Base-by-base conservation (phyloP, 495 filamentous ascomycete species). In the Penicillium simplicissimum region DNA sequence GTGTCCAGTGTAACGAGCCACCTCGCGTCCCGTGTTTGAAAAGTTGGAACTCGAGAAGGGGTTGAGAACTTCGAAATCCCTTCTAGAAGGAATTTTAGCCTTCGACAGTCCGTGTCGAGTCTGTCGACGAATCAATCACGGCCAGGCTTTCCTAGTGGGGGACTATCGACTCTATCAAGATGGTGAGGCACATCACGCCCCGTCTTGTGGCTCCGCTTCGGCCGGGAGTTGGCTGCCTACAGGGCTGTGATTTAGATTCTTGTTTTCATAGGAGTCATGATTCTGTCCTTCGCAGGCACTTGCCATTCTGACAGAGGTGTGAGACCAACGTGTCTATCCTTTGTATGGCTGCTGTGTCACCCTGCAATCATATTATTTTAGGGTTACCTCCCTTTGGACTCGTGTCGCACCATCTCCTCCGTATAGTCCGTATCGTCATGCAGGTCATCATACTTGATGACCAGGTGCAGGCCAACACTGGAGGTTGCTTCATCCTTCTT, bases 1-100 rank as follows among this genome's bases (percentile, higher is more conserved):
- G 45, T 25, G 38, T 57, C 52, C n/a, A 15, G 38, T 43, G 40
- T 43, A 52, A 53, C 43, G 48, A 53, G 53, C 60, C 55, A 45
- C 54, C 23, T 52, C 36, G 59, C 45, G 57, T 56, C 56, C 61
- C 56, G 59, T 62, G 61, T 66, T 36, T 52, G 28, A 15, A 33
- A 17, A 33, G 25, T 7, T 2, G 19, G 42, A 25, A 25, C 40
- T 25, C n/a, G n/a, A n/a, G n/a, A n/a, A n/a, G n/a, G n/a, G n/a
- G n/a, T n/a, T 13, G 43, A 25, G 34, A 35, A 31, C 19, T 33
- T 37, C 28, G 8, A 38, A 55, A 71, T 67, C 47, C 57, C 60
- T 71, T 69, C 67, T 71, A 71, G 69, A 69, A 71, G 64, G 60
- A 58, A 55, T 53, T 55, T 68, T 65, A 67, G 53, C 57, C 56